Evolutionary conservation across 345 rosid genomes (phyloP).

Genomic region (Lepidium sativum): DNA sequence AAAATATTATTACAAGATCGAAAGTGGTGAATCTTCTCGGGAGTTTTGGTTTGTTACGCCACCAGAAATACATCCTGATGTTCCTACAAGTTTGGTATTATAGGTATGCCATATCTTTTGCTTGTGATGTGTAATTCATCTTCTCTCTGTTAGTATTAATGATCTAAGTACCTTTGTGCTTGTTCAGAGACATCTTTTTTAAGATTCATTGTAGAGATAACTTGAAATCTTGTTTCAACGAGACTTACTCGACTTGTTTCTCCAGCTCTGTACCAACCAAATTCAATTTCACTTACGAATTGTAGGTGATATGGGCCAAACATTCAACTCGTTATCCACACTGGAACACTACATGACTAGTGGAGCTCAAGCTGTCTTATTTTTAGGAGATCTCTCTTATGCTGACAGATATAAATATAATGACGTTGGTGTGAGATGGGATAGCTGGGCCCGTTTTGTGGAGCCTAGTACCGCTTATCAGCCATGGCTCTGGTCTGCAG

Average conservation of each 20-base stretch:
- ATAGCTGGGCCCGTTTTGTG: slow-evolving; percentile 84
- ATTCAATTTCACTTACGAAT: neutral
- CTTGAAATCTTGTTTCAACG: neutral
- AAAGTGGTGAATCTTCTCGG: slow-evolving; percentile 54
- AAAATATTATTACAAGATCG: slow-evolving; percentile 83
- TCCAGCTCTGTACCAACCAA: neutral
- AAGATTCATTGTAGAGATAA: neutral
- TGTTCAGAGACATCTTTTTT: neutral
- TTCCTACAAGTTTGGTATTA: slow-evolving; percentile 84
- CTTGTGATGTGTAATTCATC: neutral
- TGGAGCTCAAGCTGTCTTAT: slow-evolving; percentile 75
- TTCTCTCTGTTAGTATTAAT: neutral
- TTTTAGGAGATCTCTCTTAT: slow-evolving; percentile 91
- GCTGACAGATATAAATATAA: slow-evolving; percentile 78
- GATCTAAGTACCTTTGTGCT: neutral
- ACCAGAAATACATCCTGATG: slow-evolving; percentile 66
- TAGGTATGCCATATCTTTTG: slow-evolving; percentile 44
- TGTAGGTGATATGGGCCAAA: slow-evolving; percentile 94
- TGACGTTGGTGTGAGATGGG: slow-evolving; percentile 86
- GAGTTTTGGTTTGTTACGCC: slow-evolving; percentile 91
- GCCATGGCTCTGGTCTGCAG: slow-evolving; percentile 95
- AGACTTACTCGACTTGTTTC: neutral
- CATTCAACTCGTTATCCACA: slow-evolving; percentile 86
- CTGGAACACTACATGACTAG: slow-evolving; percentile 79
- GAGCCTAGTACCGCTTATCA: slow-evolving; percentile 88